These are phyloP conservation scores for Torulaspora globosa DNA, from an alignment of 1,139 yeast species.

Conservation along the genomic window DNA sequence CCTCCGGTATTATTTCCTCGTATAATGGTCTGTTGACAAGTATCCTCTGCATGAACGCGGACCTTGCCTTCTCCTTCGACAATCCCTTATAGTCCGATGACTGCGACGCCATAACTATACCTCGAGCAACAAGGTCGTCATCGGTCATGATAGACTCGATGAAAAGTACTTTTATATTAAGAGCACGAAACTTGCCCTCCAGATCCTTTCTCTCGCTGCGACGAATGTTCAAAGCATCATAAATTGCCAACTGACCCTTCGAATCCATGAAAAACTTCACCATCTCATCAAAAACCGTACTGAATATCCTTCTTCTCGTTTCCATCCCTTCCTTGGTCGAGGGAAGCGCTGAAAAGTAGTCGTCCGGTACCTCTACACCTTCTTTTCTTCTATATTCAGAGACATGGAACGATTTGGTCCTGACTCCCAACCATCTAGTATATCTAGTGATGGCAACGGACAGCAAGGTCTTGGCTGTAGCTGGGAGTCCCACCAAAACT, in stretches of 20 bases:
- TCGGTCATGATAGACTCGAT: constrained; percentile 86
- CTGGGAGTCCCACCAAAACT: constrained; percentile 90
- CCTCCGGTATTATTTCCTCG: constrained; percentile 48
- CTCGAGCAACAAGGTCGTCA: constrained; percentile 60
- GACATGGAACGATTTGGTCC: constrained; percentile 85
- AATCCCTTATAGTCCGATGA: constrained; percentile 85
- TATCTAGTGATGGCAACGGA: constrained; percentile 89
- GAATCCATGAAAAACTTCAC: constrained; percentile 64
- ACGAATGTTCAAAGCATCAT: constrained; percentile 90
- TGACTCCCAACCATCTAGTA: constrained; percentile 91
- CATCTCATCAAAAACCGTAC: constrained; percentile 68
- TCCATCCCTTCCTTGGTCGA: constrained; percentile 50
- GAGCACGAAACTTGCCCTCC: constrained; percentile 49
- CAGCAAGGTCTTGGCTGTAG: constrained; percentile 91
- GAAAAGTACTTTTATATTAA: constrained; percentile 72
- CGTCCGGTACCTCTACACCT: constrained; percentile 56
- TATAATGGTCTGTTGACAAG: constrained; percentile 49
- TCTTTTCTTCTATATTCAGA: constrained; percentile 82
- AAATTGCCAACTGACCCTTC: constrained; percentile 89
- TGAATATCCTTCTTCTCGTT: constrained; percentile 56
- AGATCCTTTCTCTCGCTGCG: constrained; percentile 62
- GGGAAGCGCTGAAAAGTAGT: constrained; percentile 66
- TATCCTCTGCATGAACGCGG: constrained; percentile 55
- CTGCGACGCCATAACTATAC: constrained; percentile 79
- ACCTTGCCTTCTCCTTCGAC: constrained; percentile 59